A percentile compares a stretch with the other conserved stretches of the same genome.
These are phyloP conservation scores for Diplodia sapinea DNA, from an alignment of 2,329 filamentous ascomycete genomes.

Conservation along the genomic window DNA sequence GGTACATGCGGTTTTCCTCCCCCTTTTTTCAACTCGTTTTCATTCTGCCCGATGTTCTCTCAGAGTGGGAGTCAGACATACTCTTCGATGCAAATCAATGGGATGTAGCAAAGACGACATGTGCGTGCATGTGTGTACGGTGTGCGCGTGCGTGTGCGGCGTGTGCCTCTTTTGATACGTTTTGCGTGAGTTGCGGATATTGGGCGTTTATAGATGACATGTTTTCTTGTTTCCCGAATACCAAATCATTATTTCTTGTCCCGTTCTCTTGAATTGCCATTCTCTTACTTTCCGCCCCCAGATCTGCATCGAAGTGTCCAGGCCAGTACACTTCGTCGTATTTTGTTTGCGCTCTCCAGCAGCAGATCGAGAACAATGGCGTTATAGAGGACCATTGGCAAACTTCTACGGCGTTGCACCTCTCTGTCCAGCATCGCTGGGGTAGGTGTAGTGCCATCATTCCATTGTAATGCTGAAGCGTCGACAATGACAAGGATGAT, in stretches of 20 bases:
- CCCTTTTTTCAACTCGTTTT: neutral
- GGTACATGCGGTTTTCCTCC: slow-evolving; percentile 15
- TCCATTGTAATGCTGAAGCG: neutral
- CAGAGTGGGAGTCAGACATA: slow-evolving; percentile 4
- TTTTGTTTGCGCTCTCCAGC: too few species aligned
- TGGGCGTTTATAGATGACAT: slow-evolving; percentile 11
- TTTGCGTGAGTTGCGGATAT: neutral
- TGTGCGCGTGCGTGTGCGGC: too few species aligned
- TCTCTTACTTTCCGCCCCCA: too few species aligned
- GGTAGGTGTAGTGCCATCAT: neutral
- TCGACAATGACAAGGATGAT: neutral
- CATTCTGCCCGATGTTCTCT: neutral
- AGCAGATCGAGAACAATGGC: too few species aligned
- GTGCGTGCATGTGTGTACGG: slow-evolving; percentile 9
- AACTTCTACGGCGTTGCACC: too few species aligned
- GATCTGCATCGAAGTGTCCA: neutral
- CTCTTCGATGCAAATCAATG: slow-evolving; percentile 8
- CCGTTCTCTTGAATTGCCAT: neutral
- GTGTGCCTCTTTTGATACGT: neutral
- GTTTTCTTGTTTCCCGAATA: slow-evolving; percentile 19
- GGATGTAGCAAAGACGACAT: neutral
- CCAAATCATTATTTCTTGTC: neutral
- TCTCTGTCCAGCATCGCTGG: neutral
- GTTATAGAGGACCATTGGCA: too few species aligned
- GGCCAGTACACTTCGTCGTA: too few species aligned